A percentile compares a stretch with the other conserved stretches of the same genome.
phyloP scores from a whole-genome alignment of 129 eudicot genomes.

The Escallonia rubra region DNA sequence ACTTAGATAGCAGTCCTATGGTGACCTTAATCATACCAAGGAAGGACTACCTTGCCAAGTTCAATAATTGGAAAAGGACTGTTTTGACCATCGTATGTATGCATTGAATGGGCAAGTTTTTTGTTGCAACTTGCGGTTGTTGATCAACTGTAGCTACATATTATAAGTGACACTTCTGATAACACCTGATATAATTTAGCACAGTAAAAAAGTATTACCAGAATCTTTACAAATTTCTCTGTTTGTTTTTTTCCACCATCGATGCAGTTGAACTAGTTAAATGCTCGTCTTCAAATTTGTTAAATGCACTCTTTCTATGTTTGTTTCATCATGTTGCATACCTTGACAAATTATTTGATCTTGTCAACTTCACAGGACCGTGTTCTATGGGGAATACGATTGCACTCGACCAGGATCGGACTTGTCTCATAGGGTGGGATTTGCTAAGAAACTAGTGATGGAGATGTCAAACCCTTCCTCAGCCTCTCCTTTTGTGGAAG shows the following conservation, averaged over 20 bases:
- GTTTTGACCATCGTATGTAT: too few relatives aligned
- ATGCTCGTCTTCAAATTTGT: too few relatives aligned
- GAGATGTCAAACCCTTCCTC: conserved; percentile 37
- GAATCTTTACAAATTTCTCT: too few relatives aligned
- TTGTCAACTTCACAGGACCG: conserved; percentile 23
- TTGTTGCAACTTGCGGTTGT: too few relatives aligned
- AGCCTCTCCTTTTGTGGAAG: conserved; percentile 40
- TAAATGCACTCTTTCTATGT: too few relatives aligned
- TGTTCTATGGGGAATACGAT: conserved; percentile 44
- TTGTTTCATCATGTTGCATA: neutral
- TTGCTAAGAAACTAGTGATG: conserved; percentile 29
- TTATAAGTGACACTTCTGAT: too few relatives aligned
- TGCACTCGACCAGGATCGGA: conserved; percentile 40
- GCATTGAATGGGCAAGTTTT: too few relatives aligned
- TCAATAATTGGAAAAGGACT: neutral
- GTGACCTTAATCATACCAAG: neutral
- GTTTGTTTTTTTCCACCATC: neutral
- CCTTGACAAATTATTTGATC: neutral
- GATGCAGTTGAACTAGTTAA: too few relatives aligned
- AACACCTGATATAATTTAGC: too few relatives aligned
- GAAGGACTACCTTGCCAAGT: neutral
- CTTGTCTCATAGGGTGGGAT: conserved; percentile 11
- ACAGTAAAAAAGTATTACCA: too few relatives aligned
- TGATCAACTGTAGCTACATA: too few relatives aligned
- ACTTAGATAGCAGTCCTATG: too few relatives aligned